Evolutionary conservation across 805 yeast species (phyloP).

Genomic region (Yamadazyma sp.): DNA sequence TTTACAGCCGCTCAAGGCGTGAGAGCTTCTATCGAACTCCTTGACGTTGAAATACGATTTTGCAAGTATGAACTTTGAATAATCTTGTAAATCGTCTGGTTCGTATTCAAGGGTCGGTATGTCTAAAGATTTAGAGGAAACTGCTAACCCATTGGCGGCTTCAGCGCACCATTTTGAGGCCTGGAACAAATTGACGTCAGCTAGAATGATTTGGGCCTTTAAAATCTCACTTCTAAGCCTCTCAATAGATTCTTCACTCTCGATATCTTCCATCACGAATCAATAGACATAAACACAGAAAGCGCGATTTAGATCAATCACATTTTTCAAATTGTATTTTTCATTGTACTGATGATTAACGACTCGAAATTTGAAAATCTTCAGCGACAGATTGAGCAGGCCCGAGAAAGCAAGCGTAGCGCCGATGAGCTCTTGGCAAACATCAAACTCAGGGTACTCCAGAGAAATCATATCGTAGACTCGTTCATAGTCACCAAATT

Average conservation of each 20-base stretch:
- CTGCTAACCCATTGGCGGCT: slow-evolving; percentile 64
- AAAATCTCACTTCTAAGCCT: slow-evolving; percentile 26
- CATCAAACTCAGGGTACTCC: slow-evolving; percentile 1
- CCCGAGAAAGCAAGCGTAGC: neutral
- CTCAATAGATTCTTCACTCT: slow-evolving; percentile 13
- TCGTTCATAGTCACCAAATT: slow-evolving; percentile 34
- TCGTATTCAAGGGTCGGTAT: slow-evolving; percentile 15
- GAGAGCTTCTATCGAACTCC: slow-evolving; percentile 80
- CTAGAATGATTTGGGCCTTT: slow-evolving; percentile 33
- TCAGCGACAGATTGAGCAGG: slow-evolving; percentile 4
- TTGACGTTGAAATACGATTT: slow-evolving; percentile 74
- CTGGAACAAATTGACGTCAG: slow-evolving; percentile 59
- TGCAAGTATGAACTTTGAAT: slow-evolving; percentile 57
- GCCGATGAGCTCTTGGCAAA: slow-evolving; percentile 4
- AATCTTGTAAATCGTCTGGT: slow-evolving; percentile 37
- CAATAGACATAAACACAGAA: too few relatives aligned
- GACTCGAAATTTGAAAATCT: slow-evolving; percentile 3
- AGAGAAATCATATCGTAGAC: slow-evolving; percentile 29
- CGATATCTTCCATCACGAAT: slow-evolving; percentile 2
- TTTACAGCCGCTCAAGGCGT: slow-evolving; percentile 50
- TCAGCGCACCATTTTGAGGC: slow-evolving; percentile 85
- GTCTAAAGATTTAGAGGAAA: slow-evolving; percentile 3
- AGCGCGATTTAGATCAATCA: too few relatives aligned
- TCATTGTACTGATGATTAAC: slow-evolving; percentile 5
- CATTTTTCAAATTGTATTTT: too few relatives aligned